A percentile compares a stretch with the other conserved stretches of the same genome.
Evolutionary conservation across 305 asterid genomes (phyloP).

Genomic region (Fraxinus sp.): DNA sequence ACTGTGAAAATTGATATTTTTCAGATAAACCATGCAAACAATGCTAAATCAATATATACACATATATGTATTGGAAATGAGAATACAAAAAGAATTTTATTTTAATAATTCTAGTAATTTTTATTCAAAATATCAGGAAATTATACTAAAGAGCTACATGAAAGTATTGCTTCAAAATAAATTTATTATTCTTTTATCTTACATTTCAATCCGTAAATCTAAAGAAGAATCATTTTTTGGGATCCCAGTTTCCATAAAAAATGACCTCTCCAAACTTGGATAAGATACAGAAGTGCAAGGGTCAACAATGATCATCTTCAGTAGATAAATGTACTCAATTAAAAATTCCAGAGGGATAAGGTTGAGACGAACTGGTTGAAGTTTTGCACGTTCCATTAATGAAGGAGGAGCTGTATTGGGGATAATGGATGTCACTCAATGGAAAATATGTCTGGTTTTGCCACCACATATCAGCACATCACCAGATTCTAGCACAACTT

Average conservation of each 20-base stretch:
- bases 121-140: neutral
- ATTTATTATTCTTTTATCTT: neutral
- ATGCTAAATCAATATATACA: neutral
- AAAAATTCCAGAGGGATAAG: slow-evolving; percentile 19
- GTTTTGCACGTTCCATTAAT: neutral
- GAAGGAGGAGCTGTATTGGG: neutral
- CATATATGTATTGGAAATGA: neutral
- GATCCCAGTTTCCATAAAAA: neutral
- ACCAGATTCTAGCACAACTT: slow-evolving; percentile 50
- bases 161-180: neutral
- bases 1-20: neutral
- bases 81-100: neutral
- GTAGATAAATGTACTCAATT: too few relatives aligned
- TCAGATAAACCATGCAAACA: neutral
- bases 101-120: neutral
- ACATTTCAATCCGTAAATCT: neutral
- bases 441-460: slow-evolving; percentile 53
- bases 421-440: slow-evolving; percentile 45
- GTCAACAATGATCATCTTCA: neutral
- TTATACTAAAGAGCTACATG: neutral
- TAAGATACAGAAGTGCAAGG: neutral
- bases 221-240: neutral
- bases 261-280: neutral
- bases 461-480: slow-evolving; percentile 74
- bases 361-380: neutral